Evolutionary conservation across 2,329 filamentous ascomycete species (phyloP).

Genomic region (Colletotrichum ledebouriae): DNA sequence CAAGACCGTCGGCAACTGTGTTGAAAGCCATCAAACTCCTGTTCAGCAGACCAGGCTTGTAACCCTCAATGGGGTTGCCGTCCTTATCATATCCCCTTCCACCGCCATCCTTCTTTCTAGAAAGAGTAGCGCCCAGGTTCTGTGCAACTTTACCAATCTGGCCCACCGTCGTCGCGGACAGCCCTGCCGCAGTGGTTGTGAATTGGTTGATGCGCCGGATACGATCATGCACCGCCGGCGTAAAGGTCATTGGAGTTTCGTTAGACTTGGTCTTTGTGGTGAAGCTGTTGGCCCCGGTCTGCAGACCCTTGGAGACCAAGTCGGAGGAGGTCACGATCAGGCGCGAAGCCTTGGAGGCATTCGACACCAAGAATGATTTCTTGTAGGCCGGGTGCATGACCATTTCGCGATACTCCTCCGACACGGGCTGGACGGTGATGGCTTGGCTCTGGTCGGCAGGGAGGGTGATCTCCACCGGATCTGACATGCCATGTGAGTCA

Average conservation of each 20-base stretch:
- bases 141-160: conserved; percentile 87
- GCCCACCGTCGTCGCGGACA: conserved; percentile 89
- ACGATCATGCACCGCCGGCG: conserved; percentile 84
- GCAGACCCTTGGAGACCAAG: conserved; percentile 82
- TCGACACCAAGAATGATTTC: conserved; percentile 86
- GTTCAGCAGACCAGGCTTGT: conserved; percentile 94
- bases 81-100: conserved; percentile 76
- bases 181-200: conserved; percentile 80
- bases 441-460: conserved; percentile 75
- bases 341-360: conserved; percentile 88
- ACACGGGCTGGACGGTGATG: conserved; percentile 75
- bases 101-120: conserved; percentile 66
- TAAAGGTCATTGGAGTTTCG: conserved; percentile 87
- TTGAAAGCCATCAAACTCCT: conserved; percentile 97
- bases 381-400: conserved; percentile 92
- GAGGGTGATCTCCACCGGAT: conserved; percentile 84
- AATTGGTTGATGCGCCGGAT: conserved; percentile 92
- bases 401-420: conserved; percentile 79
- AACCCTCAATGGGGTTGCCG: conserved; percentile 72
- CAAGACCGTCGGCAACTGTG: conserved; percentile 93
- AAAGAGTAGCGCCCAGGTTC: conserved; percentile 84
- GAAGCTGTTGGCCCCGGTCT: conserved; percentile 83
- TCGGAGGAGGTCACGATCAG: conserved; percentile 91
- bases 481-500: conserved; percentile 55
- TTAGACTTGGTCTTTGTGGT: conserved; percentile 83